Evolutionary conservation across 257 asterid genomes (phyloP), one percentile per base, ranked within the genome.

Genomic region (Forsythia viridissima): DNA sequence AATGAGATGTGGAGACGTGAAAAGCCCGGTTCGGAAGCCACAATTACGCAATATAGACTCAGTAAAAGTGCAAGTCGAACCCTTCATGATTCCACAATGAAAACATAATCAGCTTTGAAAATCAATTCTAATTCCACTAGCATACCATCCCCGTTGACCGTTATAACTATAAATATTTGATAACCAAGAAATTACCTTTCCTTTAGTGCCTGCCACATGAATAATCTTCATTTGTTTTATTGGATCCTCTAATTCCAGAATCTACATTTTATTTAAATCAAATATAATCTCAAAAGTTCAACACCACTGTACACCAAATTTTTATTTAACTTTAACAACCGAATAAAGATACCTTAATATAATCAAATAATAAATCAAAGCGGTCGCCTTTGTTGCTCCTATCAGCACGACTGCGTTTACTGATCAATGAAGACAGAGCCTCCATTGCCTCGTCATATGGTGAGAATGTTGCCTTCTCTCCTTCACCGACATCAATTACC

Each of bases 181-280:
- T 18, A 12, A 44, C 48, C 71, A 39, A 20, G n/a, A 55, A 30
- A 55, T 83, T 52, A 96, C 99, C 97, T 96, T 96, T 77, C 98
- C 99, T 82, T 96, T 96, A 80, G 99, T 96, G 69, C 99, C 99
- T 8, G 99, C 98, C 55, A 96, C 98, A 76, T 96, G 99, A 89
- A 96, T 93, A 80, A 96, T 75, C 91, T 93, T 96, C 96, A 96
- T 89, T 87, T 93, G 80, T 79, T 90, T 90, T 20, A 96, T 84
- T 5, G 97, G 81, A 78, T 93, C 97, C 88, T 92, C 99, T 71
- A 96, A 80, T 73, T 92, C 99, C 88, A 96, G 79, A 0, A 93
- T 88, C 99, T 96, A 79, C 41, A 79, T 40, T 68, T 42, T 80
- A 78, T 77, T 76, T 61, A 81, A 70, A 55, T 55, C 74, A 78